These are phyloP conservation scores for Globisporangium rhizosaccharum DNA, from an alignment of 352 stramenopile genomes.

Conservation along the genomic window DNA sequence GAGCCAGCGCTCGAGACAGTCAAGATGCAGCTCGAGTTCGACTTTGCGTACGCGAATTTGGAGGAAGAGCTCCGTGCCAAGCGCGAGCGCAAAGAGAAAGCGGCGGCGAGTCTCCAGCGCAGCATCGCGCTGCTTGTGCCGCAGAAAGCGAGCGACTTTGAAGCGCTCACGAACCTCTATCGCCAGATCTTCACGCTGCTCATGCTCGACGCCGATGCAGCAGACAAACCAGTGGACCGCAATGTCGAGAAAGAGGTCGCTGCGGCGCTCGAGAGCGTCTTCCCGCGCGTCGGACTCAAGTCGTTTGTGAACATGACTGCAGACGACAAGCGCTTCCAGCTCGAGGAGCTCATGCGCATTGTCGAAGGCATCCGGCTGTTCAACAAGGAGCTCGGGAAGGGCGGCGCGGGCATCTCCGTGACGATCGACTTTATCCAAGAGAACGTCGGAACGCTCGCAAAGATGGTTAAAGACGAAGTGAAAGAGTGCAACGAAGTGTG, in stretches of 20 bases:
- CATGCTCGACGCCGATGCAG: constrained; percentile 59
- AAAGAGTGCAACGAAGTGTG: constrained; percentile 64
- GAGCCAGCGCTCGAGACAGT: constrained; percentile 87
- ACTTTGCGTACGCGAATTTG: constrained; percentile 86
- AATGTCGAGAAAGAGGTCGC: constrained; percentile 83
- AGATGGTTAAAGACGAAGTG: constrained; percentile 53
- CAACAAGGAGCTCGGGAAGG: constrained; percentile 88
- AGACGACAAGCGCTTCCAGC: constrained; percentile 89
- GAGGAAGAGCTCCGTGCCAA: constrained; percentile 65
- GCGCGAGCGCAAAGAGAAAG: constrained; percentile 48
- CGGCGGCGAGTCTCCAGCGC: constrained; percentile 58
- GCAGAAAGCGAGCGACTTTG: constrained; percentile 80
- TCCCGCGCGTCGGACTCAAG: constrained; percentile 91
- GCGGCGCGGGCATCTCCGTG: constrained; percentile 74
- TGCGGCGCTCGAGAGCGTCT: constrained; percentile 91
- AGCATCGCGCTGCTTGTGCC: constrained; percentile 77
- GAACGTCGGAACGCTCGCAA: constrained; percentile 34
- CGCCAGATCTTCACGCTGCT: constrained; percentile 83
- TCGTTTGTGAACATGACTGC: constrained; percentile 86
- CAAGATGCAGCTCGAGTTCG: constrained; percentile 95
- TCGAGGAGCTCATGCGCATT: constrained; percentile 89
- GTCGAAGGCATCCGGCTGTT: constrained; percentile 92
- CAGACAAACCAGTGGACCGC: constrained; percentile 44
- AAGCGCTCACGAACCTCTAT: constrained; percentile 89
- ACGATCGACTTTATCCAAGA: constrained; percentile 54